phyloP scores from a whole-genome alignment of 768 basidiomycete genomes.

The Mycena alexandri region DNA sequence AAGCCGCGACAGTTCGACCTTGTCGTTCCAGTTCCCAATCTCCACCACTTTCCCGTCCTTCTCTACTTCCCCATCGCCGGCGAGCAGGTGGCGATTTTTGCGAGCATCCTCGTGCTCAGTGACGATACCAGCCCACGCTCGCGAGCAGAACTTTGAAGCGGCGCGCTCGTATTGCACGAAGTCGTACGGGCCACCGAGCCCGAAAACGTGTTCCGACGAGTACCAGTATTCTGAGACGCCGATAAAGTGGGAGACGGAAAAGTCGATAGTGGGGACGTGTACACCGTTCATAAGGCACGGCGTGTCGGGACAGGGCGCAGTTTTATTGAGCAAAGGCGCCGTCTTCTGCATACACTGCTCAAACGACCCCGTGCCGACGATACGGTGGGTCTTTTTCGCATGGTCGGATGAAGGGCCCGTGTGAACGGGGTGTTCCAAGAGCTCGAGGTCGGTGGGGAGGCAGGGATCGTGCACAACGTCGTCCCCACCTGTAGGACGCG shows the following conservation, averaged over 20 bases:
- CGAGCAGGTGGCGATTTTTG: slow-evolving; percentile 57
- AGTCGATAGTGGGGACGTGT: slow-evolving; percentile 94
- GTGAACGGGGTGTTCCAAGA: slow-evolving; percentile 70
- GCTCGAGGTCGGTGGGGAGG: slow-evolving; percentile 79
- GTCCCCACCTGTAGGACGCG: slow-evolving; percentile 44
- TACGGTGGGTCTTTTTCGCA: slow-evolving; percentile 64
- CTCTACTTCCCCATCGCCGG: slow-evolving; percentile 76
- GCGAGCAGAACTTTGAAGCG: slow-evolving; percentile 86
- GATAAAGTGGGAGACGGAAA: slow-evolving; percentile 92
- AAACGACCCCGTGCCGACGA: slow-evolving; percentile 93
- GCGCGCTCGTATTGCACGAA: slow-evolving; percentile 96
- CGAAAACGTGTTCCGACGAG: slow-evolving; percentile 96
- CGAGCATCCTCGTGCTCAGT: slow-evolving; percentile 72
- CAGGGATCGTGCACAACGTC: slow-evolving; percentile 86
- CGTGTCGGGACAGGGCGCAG: slow-evolving; percentile 81
- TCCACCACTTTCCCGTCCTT: slow-evolving; percentile 71
- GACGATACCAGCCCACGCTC: slow-evolving; percentile 84
- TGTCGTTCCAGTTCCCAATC: slow-evolving; percentile 75
- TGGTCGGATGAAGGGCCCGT: slow-evolving; percentile 54
- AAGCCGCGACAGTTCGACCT: slow-evolving; percentile 86
- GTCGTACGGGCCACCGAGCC: slow-evolving; percentile 94
- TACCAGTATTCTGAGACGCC: slow-evolving; percentile 99
- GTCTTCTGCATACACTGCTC: slow-evolving; percentile 82
- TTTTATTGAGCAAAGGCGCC: slow-evolving; percentile 85
- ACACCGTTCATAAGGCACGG: slow-evolving; percentile 97